phyloP scores from a whole-genome alignment of 805 yeast genomes.

The Wickerhamiella allomyrinae region DNA sequence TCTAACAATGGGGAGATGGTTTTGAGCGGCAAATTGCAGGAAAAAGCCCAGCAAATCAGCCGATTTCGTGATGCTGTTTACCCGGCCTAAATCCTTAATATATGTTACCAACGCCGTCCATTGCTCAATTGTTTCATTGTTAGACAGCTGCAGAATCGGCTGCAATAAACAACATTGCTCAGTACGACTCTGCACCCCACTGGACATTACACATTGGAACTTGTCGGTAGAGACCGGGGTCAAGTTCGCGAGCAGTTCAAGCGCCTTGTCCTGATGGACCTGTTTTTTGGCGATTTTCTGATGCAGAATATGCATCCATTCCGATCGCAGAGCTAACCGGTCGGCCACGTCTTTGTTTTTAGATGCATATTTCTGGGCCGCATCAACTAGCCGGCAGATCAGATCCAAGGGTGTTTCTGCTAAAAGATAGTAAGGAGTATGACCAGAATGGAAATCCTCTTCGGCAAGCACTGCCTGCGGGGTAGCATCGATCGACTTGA shows the following conservation, averaged over 20 bases:
- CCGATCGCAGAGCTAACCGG: slow-evolving; percentile 12
- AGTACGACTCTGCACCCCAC: slow-evolving; percentile 19
- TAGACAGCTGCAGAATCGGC: slow-evolving; percentile 11
- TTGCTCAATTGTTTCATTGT: slow-evolving; percentile 13
- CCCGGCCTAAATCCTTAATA: slow-evolving; percentile 10
- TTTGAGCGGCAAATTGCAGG: slow-evolving; percentile 19
- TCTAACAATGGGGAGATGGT: slow-evolving; percentile 20
- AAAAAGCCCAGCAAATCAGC: slow-evolving; percentile 22
- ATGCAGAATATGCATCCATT: slow-evolving; percentile 17
- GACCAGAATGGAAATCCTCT: slow-evolving; percentile 29
- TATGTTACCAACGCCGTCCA: slow-evolving; percentile 12
- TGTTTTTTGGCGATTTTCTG: slow-evolving; percentile 11
- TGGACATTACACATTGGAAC: slow-evolving; percentile 9
- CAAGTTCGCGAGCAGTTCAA: neutral
- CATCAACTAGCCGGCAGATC: slow-evolving; percentile 16
- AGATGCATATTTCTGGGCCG: slow-evolving; percentile 34
- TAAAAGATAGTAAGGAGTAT: slow-evolving; percentile 39
- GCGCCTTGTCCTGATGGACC: slow-evolving; percentile 9
- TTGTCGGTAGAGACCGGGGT: neutral
- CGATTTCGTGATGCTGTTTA: slow-evolving; percentile 14
- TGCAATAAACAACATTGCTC: slow-evolving; percentile 17
- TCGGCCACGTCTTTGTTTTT: slow-evolving; percentile 32
- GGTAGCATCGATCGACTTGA: slow-evolving; percentile 11
- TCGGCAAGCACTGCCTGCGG: slow-evolving; percentile 20
- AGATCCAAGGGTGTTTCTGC: slow-evolving; percentile 12